Conservation (phyloP, 257 asterid genomes). For the Solanum virginianum region DNA sequence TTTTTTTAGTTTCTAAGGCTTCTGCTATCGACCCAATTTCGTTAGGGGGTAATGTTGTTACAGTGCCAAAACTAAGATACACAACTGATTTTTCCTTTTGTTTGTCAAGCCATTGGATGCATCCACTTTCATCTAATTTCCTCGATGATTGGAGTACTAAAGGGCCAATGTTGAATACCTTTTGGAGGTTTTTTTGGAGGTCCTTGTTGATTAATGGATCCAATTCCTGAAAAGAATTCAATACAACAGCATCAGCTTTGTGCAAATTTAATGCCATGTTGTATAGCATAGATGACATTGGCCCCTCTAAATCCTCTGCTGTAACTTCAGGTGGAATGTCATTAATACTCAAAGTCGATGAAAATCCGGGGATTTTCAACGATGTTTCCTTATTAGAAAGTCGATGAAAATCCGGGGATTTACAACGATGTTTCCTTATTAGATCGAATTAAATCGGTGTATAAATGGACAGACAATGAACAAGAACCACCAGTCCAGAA, state of each 20-base stretch:
- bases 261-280: constrained; percentile 48
- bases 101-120: constrained; percentile 6
- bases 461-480: constrained; percentile 42
- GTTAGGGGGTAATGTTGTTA: constrained; percentile 25
- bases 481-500: constrained; percentile 52
- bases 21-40: constrained; percentile 45
- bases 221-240: constrained; percentile 15
- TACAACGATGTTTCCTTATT: constrained; percentile 11
- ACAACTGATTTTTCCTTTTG: constrained; percentile 21
- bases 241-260: constrained; percentile 19
- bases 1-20: constrained; percentile 33
- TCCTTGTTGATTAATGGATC: constrained; percentile 6
- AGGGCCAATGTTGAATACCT: constrained; percentile 13
- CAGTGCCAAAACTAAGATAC: constrained; percentile 65
- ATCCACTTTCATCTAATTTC: constrained; percentile 5
- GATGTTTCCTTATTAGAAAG: constrained; percentile 8
- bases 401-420: no score
- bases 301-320: constrained; percentile 17
- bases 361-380: constrained; percentile 42
- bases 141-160: constrained; percentile 1
- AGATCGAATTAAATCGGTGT: constrained; percentile 31
- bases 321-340: constrained; percentile 59
- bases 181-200: constrained; percentile 9
- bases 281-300: constrained; percentile 33
- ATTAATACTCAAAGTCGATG: constrained; percentile 4